Percentiles rank a stretch among this genome's conserved stretches.
These are phyloP conservation scores for Trypanosomatidae sp. DNA, from an alignment of 208 protist genomes.

Conservation along the genomic window DNA sequence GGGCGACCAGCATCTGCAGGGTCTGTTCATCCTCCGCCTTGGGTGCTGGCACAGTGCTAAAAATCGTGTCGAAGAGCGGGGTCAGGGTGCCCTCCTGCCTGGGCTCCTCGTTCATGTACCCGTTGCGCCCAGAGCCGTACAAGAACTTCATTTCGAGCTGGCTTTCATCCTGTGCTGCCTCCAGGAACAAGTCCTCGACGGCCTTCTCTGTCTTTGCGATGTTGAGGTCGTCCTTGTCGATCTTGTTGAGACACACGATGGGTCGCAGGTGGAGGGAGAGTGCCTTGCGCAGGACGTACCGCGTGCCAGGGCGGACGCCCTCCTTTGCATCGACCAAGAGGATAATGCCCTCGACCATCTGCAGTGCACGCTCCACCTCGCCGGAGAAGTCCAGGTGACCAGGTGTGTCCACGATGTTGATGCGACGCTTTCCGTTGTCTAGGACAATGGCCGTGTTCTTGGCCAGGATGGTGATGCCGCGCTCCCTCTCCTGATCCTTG, in stretches of 20 bases:
- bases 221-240: constrained; percentile 92
- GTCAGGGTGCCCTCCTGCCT: constrained; percentile 75
- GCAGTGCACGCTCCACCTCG: constrained; percentile 97
- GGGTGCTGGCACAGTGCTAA: constrained; percentile 83
- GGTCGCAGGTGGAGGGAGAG: constrained; percentile 92
- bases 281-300: constrained; percentile 98
- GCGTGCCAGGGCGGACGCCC: constrained; percentile 97
- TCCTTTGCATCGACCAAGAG: constrained; percentile 96
- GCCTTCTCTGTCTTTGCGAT: constrained; percentile 93
- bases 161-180: constrained; percentile 91
- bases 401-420: constrained; percentile 98
- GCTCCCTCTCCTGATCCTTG: constrained; percentile 95
- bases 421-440: constrained; percentile 67
- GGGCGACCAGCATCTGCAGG: constrained; percentile 96
- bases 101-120: constrained; percentile 88
- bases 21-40: constrained; percentile 34
- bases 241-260: constrained; percentile 98
- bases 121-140: constrained; percentile 93
- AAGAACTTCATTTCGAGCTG: constrained; percentile 96
- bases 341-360: constrained; percentile 97
- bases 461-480: constrained; percentile 98
- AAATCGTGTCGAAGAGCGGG: constrained; percentile 96
- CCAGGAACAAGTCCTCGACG: constrained; percentile 96
- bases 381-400: constrained; percentile 98
- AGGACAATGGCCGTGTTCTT: constrained; percentile 94